Evolutionary conservation across 768 basidiomycete species (phyloP).

Genomic region (Hirschioporus abietinus): DNA sequence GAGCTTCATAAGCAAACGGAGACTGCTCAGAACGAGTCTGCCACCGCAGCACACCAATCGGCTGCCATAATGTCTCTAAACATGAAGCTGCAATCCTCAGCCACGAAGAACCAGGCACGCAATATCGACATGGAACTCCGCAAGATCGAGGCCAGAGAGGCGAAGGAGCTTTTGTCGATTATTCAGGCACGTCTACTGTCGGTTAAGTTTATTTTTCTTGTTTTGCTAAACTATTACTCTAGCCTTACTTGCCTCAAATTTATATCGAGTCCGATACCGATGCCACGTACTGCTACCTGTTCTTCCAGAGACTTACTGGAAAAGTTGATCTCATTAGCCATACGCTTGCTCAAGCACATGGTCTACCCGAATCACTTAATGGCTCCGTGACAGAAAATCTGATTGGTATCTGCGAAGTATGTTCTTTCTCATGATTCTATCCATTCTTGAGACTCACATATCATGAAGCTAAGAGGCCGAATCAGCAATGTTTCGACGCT

Average conservation of each 20-base stretch:
- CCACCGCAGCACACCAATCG: constrained; percentile 78
- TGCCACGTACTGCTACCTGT: constrained; percentile 83
- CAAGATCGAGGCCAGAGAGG: constrained; percentile 79
- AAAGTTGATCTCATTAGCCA: constrained; percentile 86
- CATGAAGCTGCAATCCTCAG: constrained; percentile 88
- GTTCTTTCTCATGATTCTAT: constrained; percentile 14
- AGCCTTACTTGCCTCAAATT: constrained; percentile 89
- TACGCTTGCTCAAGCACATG: constrained; percentile 77
- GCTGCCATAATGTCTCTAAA: constrained; percentile 94
- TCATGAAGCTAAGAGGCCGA: constrained; percentile 75
- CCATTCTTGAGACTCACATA: background rate
- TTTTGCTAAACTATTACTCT: constrained; percentile 6
- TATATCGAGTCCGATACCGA: constrained; percentile 89
- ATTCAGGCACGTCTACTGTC: constrained; percentile 52
- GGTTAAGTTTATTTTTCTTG: constrained; percentile 4
- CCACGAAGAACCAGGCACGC: constrained; percentile 84
- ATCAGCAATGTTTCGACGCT: constrained; percentile 75
- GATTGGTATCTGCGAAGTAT: constrained; percentile 92
- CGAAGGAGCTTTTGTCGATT: constrained; percentile 73
- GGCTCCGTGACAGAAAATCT: constrained; percentile 77
- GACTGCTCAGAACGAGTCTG: constrained; percentile 77
- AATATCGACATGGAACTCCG: constrained; percentile 86
- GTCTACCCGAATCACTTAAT: constrained; percentile 80
- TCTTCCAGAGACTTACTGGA: constrained; percentile 84
- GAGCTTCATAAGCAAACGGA: constrained; percentile 78